Percentiles rank a stretch among this genome's conserved stretches.
These are phyloP conservation scores for Moesziomyces globuligerus DNA, from an alignment of 1,284 basidiomycete genomes.

Conservation along the genomic window DNA sequence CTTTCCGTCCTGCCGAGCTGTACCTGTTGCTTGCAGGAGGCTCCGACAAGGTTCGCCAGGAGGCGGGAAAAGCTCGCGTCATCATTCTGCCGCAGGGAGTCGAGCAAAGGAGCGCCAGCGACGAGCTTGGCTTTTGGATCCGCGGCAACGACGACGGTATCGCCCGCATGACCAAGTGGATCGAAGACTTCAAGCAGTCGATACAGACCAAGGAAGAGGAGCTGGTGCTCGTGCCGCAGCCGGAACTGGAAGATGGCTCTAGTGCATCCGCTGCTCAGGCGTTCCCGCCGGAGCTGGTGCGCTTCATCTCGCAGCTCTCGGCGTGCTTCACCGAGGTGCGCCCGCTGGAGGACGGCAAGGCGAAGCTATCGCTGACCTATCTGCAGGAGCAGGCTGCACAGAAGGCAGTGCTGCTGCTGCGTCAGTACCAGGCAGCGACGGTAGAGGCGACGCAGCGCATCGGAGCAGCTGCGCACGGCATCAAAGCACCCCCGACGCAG, in stretches of 20 bases:
- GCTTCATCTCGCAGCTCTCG: slow-evolving; percentile 32
- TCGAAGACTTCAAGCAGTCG: slow-evolving; percentile 28
- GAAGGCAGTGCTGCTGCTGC: slow-evolving; percentile 29
- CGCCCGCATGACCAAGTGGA: slow-evolving; percentile 31
- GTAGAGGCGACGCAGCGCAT: slow-evolving; percentile 19
- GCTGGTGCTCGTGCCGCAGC: slow-evolving; percentile 13
- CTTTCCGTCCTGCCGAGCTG: slow-evolving; percentile 36
- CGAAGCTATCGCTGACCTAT: slow-evolving; percentile 21
- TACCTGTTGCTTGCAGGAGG: slow-evolving; percentile 35
- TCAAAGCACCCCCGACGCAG: slow-evolving; percentile 3
- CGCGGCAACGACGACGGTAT: slow-evolving; percentile 35
- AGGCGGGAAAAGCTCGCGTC: slow-evolving; percentile 28
- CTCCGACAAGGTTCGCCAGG: slow-evolving; percentile 20
- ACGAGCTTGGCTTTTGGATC: slow-evolving; percentile 41
- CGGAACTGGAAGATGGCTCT: neutral
- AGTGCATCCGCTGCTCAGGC: slow-evolving; percentile 2
- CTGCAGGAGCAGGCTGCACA: slow-evolving; percentile 26
- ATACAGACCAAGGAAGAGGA: slow-evolving; percentile 24
- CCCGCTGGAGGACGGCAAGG: slow-evolving; percentile 19
- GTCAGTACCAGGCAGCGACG: slow-evolving; percentile 26
- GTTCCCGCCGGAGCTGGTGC: slow-evolving; percentile 27
- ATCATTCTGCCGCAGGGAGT: slow-evolving; percentile 23
- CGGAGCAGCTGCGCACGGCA: slow-evolving; percentile 25
- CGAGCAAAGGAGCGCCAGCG: neutral
- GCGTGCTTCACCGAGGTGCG: slow-evolving; percentile 40